Base-by-base conservation (phyloP, 495 filamentous ascomycete genomes). In the Penicillium dipodomyicola region DNA sequence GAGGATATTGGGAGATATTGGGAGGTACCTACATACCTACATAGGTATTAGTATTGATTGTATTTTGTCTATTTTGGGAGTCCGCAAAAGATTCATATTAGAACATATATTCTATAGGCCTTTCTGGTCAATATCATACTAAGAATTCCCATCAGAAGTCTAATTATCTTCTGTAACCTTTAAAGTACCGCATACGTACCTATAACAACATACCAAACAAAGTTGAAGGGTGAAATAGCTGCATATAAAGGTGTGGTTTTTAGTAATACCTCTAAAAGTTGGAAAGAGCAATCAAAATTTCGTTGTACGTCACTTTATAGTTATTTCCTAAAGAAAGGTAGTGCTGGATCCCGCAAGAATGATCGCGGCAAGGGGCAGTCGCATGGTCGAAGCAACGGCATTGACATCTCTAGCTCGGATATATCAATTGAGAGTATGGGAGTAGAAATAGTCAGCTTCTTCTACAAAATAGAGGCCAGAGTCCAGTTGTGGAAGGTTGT, bases 341-440 rank as follows among this genome's bases (percentile, higher is more conserved):
- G 49, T 52, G 25, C 37, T 52, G 49, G 23, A 52, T 42, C 42
- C 49, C 49, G n/a, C 19, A 42, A 29, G 49, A 41, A 52, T 52
- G 10, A 15, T 9, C 14, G 33, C 33, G 14, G 15, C 14, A 6
- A 37, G 5, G 33, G 14, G 15, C 6, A 37, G 33, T 35, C 12
- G 30, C 4, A 5, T 32, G 12, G 15, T 25, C 20, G 15, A 17
- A 10, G 22, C 7, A 17, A 27, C 11, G 4, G 12, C 2, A 29
- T 30, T 19, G 9, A 30, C 30, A 30, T 15, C 44, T 4, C 25
- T 17, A 46, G 25, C 4, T 47, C 15, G 2, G 25, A 10, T 4
- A 47, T 17, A 17, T 9, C 25, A 9, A 47, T 47, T 47, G 25
- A 27, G 22, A 25, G 11, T 23, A 23, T 5, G 23, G 6, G 23